Conservation (phyloP, 306 rosid genomes). For the Alnus rubra region DNA sequence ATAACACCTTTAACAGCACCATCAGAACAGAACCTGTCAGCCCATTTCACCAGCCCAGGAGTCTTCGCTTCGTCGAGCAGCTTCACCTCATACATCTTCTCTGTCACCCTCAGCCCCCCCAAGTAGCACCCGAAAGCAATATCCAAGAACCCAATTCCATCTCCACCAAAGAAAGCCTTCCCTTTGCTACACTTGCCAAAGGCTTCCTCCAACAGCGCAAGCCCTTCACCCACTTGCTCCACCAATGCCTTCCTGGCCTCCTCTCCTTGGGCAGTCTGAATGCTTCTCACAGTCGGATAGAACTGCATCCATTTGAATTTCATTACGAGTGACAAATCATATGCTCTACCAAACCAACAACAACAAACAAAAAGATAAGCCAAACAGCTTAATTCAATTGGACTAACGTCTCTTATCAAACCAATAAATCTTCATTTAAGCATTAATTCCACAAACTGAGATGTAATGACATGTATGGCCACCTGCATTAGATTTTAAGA, state of each 20-base stretch:
- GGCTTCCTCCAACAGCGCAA: constrained; percentile 45
- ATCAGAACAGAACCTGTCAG: constrained; percentile 36
- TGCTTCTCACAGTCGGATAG: constrained; percentile 44
- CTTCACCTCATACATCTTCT: constrained; percentile 35
- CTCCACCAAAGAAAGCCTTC: constrained; percentile 53
- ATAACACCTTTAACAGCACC: constrained; percentile 45
- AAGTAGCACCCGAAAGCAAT: constrained; percentile 58
- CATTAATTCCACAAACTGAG: too few species aligned
- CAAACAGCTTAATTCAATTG: too few species aligned
- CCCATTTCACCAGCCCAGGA: constrained; percentile 53
- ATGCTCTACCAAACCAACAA: neutral
- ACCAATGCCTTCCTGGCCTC: constrained; percentile 41
- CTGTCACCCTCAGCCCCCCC: constrained; percentile 51
- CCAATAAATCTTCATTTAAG: too few species aligned
- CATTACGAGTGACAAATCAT: neutral
- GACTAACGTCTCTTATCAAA: too few species aligned
- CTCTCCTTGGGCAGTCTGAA: constrained; percentile 29
- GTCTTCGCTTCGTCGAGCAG: constrained; percentile 41
- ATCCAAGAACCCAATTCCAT: constrained; percentile 52
- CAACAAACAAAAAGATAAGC: too few species aligned
- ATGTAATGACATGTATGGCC: too few species aligned
- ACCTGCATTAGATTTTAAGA: too few species aligned
- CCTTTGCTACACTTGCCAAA: constrained; percentile 48
- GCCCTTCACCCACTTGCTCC: constrained; percentile 35
- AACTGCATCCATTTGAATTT: constrained; percentile 32